Percentiles rank a stretch among this genome's conserved stretches.
phyloP scores from a whole-genome alignment of 805 yeast genomes.

The Candida sithepensis region DNA sequence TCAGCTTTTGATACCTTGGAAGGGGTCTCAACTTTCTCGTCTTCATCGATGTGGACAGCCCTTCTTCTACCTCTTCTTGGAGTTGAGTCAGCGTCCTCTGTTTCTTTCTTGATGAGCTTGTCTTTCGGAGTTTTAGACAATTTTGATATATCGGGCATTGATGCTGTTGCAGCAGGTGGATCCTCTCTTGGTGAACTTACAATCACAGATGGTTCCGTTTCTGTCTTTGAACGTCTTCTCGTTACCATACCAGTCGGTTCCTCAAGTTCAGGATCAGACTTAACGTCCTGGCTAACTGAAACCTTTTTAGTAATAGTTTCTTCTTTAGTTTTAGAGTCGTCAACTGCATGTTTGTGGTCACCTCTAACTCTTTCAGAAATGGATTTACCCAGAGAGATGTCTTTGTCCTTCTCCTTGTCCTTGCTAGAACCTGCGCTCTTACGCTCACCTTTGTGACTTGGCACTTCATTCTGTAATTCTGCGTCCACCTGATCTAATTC shows the following conservation, averaged over 20 bases:
- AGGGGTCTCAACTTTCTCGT: not conserved
- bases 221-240: not conserved
- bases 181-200: slow-evolving; percentile 1
- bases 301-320: not conserved
- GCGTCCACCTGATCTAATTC: slow-evolving; percentile 19
- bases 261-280: not conserved
- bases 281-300: not conserved
- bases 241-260: slow-evolving; percentile 9
- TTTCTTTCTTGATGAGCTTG: not conserved
- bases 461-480: not conserved
- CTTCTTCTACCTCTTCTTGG: slow-evolving; percentile 5
- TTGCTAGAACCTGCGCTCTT: too few species aligned
- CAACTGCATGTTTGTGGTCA: not conserved
- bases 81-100: not conserved
- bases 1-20: not conserved
- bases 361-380: slow-evolving; percentile 1
- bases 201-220: not conserved
- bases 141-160: not conserved
- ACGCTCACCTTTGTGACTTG: not conserved
- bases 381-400: not conserved
- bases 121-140: not conserved
- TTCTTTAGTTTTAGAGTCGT: not conserved
- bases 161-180: not conserved
- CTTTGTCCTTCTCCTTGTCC: slow-evolving; percentile 1
- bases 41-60: slow-evolving; percentile 1